Evolutionary conservation across 768 basidiomycete genomes (phyloP).

Genomic region (Suillus fuscotomentosus): DNA sequence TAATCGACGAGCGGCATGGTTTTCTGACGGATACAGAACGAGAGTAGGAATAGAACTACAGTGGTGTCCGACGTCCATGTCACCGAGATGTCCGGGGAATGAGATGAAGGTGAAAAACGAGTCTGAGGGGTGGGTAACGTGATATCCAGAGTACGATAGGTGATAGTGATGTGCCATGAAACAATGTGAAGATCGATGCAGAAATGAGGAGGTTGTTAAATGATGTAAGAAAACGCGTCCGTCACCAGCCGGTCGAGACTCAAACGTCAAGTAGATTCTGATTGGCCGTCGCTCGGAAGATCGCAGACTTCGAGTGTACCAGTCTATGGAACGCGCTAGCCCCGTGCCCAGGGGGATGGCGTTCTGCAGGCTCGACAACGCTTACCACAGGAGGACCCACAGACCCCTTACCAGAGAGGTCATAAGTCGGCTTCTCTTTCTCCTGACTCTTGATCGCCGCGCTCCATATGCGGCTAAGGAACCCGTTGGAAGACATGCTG

Average conservation of each 20-base stretch:
- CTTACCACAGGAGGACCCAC: conserved; percentile 17
- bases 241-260: conserved; percentile 19
- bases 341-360: conserved; percentile 26
- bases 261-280: conserved; percentile 27
- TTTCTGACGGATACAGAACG: conserved; percentile 25
- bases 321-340: conserved; percentile 38
- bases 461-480: conserved; percentile 77
- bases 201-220: conserved; percentile 15
- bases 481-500: conserved; percentile 44
- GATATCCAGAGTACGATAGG: conserved; percentile 23
- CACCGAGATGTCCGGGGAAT: conserved; percentile 12
- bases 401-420: conserved; percentile 9
- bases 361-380: conserved; percentile 25
- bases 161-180: conserved; percentile 29
- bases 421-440: conserved; percentile 19
- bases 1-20: neutral
- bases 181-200: conserved; percentile 14
- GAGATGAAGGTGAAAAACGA: conserved; percentile 2
- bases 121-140: conserved; percentile 1
- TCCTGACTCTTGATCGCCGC: conserved; percentile 48
- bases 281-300: conserved; percentile 34
- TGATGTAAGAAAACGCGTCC: conserved; percentile 22
- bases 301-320: conserved; percentile 44
- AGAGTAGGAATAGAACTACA: conserved; percentile 31
- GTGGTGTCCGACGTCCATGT: conserved; percentile 21